Evolutionary conservation across 2,329 filamentous ascomycete genomes (phyloP), one percentile per base, ranked within the genome.

Genomic region (Fusarium cyanostomum): DNA sequence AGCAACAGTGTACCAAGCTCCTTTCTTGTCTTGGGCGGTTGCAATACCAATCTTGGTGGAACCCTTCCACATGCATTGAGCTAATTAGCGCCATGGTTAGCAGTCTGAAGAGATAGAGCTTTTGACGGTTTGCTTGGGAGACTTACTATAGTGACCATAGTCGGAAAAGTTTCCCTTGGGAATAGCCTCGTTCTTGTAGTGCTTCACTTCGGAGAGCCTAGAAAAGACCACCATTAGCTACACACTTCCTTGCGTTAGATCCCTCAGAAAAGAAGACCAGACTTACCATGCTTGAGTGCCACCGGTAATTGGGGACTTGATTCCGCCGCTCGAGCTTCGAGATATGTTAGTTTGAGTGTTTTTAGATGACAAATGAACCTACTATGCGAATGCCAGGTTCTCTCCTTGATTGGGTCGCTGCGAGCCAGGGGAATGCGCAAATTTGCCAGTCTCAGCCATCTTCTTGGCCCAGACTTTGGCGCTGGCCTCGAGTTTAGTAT

Each of bases 21-120:
- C 75, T 13, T 69, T 71, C 11, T 64, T 46, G 10, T 70, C 62
- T 16, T 52, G 67, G 3, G 69, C 72, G 2, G 67, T 46, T 5
- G 73, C 73, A 21, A 77, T 71, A 8, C 74, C 75, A 7, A 77
- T 48, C 44, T 72, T 73, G 42, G 61, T 74, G 13, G 73, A 72
- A 1, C 42, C 58, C 37, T 71, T 72, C 74, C 74, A 77, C 30
- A 77, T 64, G 26, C 56, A 57, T 50, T 77, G 72, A 27, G 75
- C 69, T 71, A 1, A 5, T 5, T 1, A 31, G 8, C 18, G 9
- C 10, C 8, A 48, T 18, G 51, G 21, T 30, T 16, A 39, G n/a
- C 8, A 10, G 1, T 1, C 3, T 1, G 1, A 3, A 2, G 3
- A 6, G 4, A 1, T 30, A 3, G 1, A 0, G 6, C 21, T 21